Evolutionary conservation across 345 rosid species (phyloP), one percentile per base, ranked within the genome.

Genomic region (Turnera subulata): DNA sequence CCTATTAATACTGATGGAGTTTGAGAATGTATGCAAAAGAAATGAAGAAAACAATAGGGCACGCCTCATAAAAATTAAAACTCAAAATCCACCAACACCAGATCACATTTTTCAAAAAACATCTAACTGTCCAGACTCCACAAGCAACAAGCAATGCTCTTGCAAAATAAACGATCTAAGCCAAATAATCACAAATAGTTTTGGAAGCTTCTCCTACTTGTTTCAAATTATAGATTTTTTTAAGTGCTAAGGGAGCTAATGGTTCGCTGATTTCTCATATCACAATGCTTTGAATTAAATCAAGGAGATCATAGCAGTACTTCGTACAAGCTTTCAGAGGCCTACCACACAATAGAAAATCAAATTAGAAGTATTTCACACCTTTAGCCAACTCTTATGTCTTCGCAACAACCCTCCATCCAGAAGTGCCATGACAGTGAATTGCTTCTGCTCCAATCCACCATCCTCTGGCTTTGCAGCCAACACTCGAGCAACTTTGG

Each of bases 331-430:
- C 5, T 46, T 33, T 11, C 43, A 13, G 32, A 55, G 49, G 45
- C 45, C 23, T 6, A 44, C n/a, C 11, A 17, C 40, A 19, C 2
- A 32, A 49, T 6, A 40, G 13, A 12, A 65, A 32, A 44, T 18
- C 43, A 49, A 17, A 42, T 10, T 19, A 58, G 35, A 14, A 6
- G 38, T 45, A 48, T 37, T 42, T 16, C 39, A 8, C 26, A 85
- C 95, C 98, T 86, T 91, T 46, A 88, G 71, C 98, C 98, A 91
- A 79, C 84, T 88, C 75, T 73, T 86, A 25, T 91, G 98, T 65
- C 98, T 84, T 77, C 64, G 74, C 66, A 91, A 70, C 79, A 74
- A 80, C 39, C 91, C 89, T 67, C 96, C 98, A 61, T 92, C 96
- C 63, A 89, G 68, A 59, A 92, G 93, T 32, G 96, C 91, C 98